Conservation (phyloP, 1,139 yeast genomes). For the Taphrina deformans region DNA sequence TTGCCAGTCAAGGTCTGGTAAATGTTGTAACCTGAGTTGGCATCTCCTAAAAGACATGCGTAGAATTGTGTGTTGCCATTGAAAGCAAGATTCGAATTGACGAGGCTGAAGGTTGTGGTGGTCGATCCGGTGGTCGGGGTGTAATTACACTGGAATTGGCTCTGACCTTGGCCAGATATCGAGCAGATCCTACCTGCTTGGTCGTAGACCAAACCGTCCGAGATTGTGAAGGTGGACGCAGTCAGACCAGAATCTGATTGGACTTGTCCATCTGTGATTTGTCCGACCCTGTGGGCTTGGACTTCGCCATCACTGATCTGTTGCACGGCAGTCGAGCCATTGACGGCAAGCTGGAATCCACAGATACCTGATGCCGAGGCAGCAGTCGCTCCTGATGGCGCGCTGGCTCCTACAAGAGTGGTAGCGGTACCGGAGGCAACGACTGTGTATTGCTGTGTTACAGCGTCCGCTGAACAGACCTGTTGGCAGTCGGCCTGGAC, state of each 20-base stretch:
- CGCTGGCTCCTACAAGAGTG: conserved; percentile 2
- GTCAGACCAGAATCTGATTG: conserved; percentile 8
- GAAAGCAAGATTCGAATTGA: conserved; percentile 1
- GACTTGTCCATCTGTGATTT: conserved; percentile 23
- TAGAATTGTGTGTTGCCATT: conserved; percentile 13
- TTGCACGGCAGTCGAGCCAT: not conserved
- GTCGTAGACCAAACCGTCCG: conserved; percentile 20
- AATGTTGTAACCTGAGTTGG: conserved; percentile 6
- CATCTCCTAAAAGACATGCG: conserved; percentile 11
- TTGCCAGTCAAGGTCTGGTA: conserved; percentile 15
- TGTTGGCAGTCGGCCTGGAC: conserved; percentile 1
- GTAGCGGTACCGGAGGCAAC: conserved; percentile 2
- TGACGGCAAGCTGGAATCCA: conserved; percentile 18
- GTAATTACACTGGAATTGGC: conserved; percentile 26
- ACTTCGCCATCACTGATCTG: conserved; percentile 23
- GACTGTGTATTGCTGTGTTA: not conserved
- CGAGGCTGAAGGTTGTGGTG: not conserved
- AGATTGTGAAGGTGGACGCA: conserved; percentile 13
- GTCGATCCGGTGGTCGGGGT: conserved; percentile 12
- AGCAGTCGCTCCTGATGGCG: conserved; percentile 14
- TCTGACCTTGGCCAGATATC: conserved; percentile 15
- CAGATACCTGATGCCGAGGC: conserved; percentile 1
- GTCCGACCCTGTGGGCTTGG: conserved; percentile 10
- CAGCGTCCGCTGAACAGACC: conserved; percentile 5
- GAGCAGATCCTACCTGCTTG: conserved; percentile 23